These are phyloP conservation scores for Ambrosia hybrid DNA, from an alignment of 140 eudicot genomes.

Conservation along the genomic window DNA sequence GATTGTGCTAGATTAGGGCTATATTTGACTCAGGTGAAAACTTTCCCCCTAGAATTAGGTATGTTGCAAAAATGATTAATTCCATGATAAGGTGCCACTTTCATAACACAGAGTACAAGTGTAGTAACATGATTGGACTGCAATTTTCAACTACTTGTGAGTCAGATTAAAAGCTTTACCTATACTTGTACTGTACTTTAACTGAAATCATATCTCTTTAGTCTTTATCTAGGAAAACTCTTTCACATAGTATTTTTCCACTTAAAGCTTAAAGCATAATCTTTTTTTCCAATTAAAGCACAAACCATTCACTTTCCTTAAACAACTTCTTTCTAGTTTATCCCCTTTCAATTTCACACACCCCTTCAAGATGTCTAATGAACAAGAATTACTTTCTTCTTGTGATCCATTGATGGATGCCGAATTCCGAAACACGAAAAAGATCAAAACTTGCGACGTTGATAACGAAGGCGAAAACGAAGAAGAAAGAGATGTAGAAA, in stretches of 20 bases:
- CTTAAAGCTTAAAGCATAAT: conserved; percentile 45
- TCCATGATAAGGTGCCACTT: conserved; percentile 22
- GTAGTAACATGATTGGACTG: conserved; percentile 17
- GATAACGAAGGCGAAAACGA: conserved; percentile 10
- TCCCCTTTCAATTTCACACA: conserved; percentile 40
- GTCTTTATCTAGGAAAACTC: conserved; percentile 31
- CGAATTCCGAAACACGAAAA: conserved; percentile 14
- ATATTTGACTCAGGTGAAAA: conserved; percentile 16
- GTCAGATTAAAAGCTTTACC: conserved; percentile 45
- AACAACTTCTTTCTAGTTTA: conserved; percentile 31
- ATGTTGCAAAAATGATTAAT: conserved; percentile 18
- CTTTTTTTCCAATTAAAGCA: conserved; percentile 44
- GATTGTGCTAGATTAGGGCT: neutral
- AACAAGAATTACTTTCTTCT: conserved; percentile 22
- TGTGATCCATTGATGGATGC: conserved; percentile 24
- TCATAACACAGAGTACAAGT: conserved; percentile 9
- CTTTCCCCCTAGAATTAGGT: conserved; percentile 7
- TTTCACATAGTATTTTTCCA: conserved; percentile 44
- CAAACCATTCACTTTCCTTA: conserved; percentile 42
- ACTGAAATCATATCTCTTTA: conserved; percentile 28
- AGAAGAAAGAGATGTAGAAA: conserved; percentile 4
- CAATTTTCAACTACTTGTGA: conserved; percentile 22
- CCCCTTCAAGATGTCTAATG: conserved; percentile 20
- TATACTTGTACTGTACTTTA: conserved; percentile 35
- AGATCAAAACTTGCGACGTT: conserved; percentile 19